These are phyloP conservation scores for Thelonectria blattea DNA, from an alignment of 2,329 filamentous ascomycete species.

Conservation along the genomic window DNA sequence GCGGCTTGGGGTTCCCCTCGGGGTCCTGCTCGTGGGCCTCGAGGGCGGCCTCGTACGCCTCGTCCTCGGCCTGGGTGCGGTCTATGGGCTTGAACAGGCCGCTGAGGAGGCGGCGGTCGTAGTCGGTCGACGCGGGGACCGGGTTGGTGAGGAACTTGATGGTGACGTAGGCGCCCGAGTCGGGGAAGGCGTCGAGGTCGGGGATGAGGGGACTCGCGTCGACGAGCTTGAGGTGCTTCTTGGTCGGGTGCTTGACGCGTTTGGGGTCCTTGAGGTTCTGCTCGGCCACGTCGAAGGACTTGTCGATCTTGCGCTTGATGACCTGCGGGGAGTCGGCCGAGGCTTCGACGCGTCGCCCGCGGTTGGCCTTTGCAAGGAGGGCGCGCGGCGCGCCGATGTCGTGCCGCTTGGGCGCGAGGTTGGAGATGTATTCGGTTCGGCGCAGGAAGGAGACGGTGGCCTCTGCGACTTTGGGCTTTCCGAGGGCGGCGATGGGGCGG, in stretches of 20 bases:
- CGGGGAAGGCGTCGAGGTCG: slow-evolving; percentile 72
- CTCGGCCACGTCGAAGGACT: slow-evolving; percentile 63
- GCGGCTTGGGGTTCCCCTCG: slow-evolving; percentile 59
- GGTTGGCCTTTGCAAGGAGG: slow-evolving; percentile 43
- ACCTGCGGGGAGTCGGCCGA: slow-evolving; percentile 67
- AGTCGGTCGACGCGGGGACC: slow-evolving; percentile 56
- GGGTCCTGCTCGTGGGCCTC: slow-evolving; percentile 65
- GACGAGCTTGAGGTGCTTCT: slow-evolving; percentile 62
- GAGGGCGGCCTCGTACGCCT: slow-evolving; percentile 55
- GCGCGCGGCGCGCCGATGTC: slow-evolving; percentile 52
- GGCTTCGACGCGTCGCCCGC: slow-evolving; percentile 54
- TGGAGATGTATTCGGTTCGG: slow-evolving; percentile 92
- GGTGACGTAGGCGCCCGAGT: slow-evolving; percentile 72
- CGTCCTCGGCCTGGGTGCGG: slow-evolving; percentile 59
- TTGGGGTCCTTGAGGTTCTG: slow-evolving; percentile 60
- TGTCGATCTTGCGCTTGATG: slow-evolving; percentile 72
- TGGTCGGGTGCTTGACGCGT: slow-evolving; percentile 63
- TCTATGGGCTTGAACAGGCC: slow-evolving; percentile 67
- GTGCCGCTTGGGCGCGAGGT: slow-evolving; percentile 57
- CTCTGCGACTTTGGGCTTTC: slow-evolving; percentile 79
- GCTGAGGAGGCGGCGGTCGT: slow-evolving; percentile 66
- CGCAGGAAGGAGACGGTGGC: slow-evolving; percentile 90
- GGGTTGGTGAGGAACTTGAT: slow-evolving; percentile 73
- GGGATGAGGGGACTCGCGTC: slow-evolving; percentile 68
- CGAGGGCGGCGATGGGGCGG: slow-evolving; percentile 81